phyloP scores from a whole-genome alignment of 1,284 basidiomycete species.

The Pterulicium gracile region DNA sequence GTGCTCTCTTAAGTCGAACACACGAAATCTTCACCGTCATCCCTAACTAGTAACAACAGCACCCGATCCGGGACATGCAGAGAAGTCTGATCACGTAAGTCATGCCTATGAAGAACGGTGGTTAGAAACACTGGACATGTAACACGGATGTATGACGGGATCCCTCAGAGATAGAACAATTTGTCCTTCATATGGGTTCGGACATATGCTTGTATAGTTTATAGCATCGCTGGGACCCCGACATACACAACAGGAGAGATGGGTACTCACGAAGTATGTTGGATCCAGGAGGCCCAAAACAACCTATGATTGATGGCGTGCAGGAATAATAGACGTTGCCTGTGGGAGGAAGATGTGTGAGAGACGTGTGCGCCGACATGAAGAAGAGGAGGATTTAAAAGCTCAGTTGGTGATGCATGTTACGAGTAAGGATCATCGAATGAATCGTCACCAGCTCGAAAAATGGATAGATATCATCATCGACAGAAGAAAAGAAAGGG shows the following conservation, averaged over 20 bases:
- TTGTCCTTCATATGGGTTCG: conserved; percentile 37
- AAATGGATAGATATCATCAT: conserved; percentile 60
- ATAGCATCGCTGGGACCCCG: conserved; percentile 27
- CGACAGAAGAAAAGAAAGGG: conserved; percentile 5
- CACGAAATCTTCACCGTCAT: background rate
- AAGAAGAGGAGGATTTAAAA: conserved; percentile 13
- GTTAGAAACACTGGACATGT: conserved; percentile 9
- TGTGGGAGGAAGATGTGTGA: conserved; percentile 23
- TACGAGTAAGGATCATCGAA: conserved; percentile 59
- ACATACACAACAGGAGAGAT: background rate
- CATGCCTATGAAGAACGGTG: no score
- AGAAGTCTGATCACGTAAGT: no score
- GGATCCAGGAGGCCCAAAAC: conserved; percentile 1
- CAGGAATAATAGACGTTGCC: no score
- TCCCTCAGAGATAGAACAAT: conserved; percentile 31
- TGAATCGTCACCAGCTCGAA: conserved; percentile 53
- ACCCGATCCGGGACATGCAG: no score
- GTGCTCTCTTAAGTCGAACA: no score
- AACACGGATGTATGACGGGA: conserved; percentile 9
- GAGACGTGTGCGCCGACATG: conserved; percentile 17
- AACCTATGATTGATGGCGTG: no score
- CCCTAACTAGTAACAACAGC: no score
- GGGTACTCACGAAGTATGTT: background rate
- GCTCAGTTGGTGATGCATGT: conserved; percentile 79
- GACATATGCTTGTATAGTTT: conserved; percentile 49